These are phyloP conservation scores for Cyclanthera cordifolia DNA, from an alignment of 306 rosid species.

Conservation along the genomic window DNA sequence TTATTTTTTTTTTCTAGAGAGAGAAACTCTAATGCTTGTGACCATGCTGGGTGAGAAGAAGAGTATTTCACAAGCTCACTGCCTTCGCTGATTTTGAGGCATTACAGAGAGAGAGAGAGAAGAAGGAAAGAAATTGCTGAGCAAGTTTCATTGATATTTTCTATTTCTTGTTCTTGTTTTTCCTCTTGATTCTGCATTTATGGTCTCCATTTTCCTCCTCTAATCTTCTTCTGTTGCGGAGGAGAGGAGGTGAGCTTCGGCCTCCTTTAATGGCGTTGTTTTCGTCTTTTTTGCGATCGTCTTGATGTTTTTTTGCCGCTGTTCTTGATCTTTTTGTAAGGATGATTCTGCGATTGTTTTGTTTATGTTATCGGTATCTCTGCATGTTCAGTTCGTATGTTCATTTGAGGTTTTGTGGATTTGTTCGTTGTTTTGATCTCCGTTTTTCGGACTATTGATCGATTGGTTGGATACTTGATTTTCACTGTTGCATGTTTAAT, in stretches of 20 bases:
- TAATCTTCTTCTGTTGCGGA: background rate
- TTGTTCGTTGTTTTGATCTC: background rate
- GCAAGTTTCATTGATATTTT: background rate
- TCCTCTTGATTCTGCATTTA: background rate
- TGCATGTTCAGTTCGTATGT: background rate
- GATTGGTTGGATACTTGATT: conserved; percentile 13
- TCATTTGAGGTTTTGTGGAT: background rate
- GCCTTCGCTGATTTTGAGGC: conserved; percentile 21
- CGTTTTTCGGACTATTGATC: background rate
- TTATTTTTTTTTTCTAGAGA: conserved; percentile 11
- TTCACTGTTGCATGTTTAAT: conserved; percentile 10
- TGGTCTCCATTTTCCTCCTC: background rate
- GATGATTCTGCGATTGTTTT: background rate
- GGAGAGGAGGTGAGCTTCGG: conserved; percentile 9
- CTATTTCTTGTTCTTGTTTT: background rate
- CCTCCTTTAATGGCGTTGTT: background rate
- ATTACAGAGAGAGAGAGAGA: background rate
- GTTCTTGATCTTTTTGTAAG: conserved; percentile 1
- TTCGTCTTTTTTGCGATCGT: background rate
- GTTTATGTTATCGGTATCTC: background rate
- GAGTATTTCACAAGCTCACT: conserved; percentile 60
- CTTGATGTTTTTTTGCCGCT: too few species aligned
- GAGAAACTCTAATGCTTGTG: conserved; percentile 14
- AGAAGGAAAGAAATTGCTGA: background rate
- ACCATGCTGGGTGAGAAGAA: conserved; percentile 3